phyloP scores from a whole-genome alignment of 805 yeast genomes.

The Starmerella geochares region DNA sequence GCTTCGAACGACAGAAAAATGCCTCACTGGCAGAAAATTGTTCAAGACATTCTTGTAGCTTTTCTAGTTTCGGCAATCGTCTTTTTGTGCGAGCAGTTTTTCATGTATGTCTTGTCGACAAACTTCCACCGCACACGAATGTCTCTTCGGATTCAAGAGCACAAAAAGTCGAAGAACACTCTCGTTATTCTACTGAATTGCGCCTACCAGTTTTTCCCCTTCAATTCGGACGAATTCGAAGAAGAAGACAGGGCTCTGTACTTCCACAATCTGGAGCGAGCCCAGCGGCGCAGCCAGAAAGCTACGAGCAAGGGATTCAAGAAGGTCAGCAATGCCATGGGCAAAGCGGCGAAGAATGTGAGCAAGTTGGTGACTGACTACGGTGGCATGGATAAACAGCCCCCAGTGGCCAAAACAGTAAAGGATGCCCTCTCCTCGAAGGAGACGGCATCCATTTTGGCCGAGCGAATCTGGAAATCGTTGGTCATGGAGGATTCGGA shows the following conservation, averaged over 20 bases:
- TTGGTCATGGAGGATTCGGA: conserved; percentile 34
- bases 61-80: conserved; percentile 32
- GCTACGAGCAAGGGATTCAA: conserved; percentile 22
- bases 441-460: conserved; percentile 29
- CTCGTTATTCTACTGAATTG: conserved; percentile 30
- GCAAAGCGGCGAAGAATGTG: conserved; percentile 26
- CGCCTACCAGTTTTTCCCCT: conserved; percentile 32
- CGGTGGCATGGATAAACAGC: conserved; percentile 20
- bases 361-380: conserved; percentile 21
- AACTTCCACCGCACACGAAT: conserved; percentile 35
- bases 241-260: conserved; percentile 31
- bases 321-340: conserved; percentile 21
- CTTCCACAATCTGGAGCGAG: conserved; percentile 24
- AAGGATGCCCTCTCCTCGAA: conserved; percentile 30
- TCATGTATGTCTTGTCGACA: conserved; percentile 34
- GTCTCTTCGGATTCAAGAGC: conserved; percentile 32
- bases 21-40: conserved; percentile 32
- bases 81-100: conserved; percentile 32
- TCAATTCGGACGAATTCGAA: conserved; percentile 30
- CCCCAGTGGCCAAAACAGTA: conserved; percentile 27
- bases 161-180: conserved; percentile 30
- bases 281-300: conserved; percentile 11
- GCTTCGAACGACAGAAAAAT: conserved; percentile 16
- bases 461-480: conserved; percentile 36
- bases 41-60: conserved; percentile 33